Percentiles rank a stretch among this genome's conserved stretches.
Evolutionary conservation across 805 yeast genomes (phyloP).

Genomic region (Nakazawaea ambrosiae): DNA sequence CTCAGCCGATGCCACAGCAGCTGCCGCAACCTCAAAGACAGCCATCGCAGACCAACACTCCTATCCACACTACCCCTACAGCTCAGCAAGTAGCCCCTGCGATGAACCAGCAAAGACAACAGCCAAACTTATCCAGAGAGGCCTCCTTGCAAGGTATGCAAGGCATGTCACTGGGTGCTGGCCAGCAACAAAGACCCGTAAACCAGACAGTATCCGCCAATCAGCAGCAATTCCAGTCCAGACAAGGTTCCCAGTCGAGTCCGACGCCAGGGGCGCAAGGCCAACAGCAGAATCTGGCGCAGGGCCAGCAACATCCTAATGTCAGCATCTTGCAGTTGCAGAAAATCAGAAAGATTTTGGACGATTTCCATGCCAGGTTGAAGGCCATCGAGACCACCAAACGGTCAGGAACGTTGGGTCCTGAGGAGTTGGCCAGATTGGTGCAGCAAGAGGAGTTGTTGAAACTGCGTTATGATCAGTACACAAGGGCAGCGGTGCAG

Average conservation of each 20-base stretch:
- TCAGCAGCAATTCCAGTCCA: slow-evolving; percentile 8
- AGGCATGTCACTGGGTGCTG: too few relatives aligned
- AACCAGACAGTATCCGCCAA: too few relatives aligned
- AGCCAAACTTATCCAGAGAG: slow-evolving; percentile 22
- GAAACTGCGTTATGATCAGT: slow-evolving; percentile 39
- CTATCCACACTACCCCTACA: neutral
- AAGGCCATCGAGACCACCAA: slow-evolving; percentile 44
- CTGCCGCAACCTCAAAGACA: too few relatives aligned
- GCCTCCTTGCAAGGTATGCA: slow-evolving; percentile 19
- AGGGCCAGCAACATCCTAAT: slow-evolving; percentile 23
- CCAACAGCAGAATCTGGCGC: slow-evolving; percentile 12
- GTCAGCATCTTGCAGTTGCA: slow-evolving; percentile 21
- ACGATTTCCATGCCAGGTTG: slow-evolving; percentile 42
- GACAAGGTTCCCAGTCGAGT: slow-evolving; percentile 7
- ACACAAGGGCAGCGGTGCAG: slow-evolving; percentile 42
- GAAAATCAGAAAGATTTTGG: slow-evolving; percentile 38
- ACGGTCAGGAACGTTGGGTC: slow-evolving; percentile 33
- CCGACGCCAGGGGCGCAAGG: slow-evolving; percentile 12
- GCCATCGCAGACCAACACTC: too few relatives aligned
- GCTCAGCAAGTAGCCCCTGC: slow-evolving; percentile 1
- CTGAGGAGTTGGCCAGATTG: slow-evolving; percentile 37
- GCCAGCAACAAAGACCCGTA: too few relatives aligned
- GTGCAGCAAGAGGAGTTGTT: slow-evolving; percentile 42
- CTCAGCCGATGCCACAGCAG: neutral
- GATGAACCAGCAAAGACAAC: slow-evolving; percentile 12